A percentile compares a stretch with the other conserved stretches of the same genome.
These are phyloP conservation scores for Linnemannia exigua DNA, from an alignment of 192 early-diverging fungal species.

Conservation along the genomic window DNA sequence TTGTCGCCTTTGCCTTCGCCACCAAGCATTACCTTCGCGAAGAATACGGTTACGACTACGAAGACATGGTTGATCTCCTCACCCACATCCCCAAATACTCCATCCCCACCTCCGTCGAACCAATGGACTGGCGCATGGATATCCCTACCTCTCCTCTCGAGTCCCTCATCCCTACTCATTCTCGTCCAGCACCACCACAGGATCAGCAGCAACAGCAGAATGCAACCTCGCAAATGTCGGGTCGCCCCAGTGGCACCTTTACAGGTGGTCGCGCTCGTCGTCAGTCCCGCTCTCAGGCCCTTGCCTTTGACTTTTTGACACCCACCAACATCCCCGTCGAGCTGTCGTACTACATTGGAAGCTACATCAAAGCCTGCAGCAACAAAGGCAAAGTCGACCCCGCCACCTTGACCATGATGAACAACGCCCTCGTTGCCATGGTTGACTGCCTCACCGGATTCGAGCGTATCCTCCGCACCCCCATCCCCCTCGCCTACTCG, in stretches of 20 bases:
- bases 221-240: not conserved
- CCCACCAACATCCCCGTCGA: constrained; percentile 66
- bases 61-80: constrained; percentile 76
- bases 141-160: constrained; percentile 4
- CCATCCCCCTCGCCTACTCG: constrained; percentile 88
- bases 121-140: constrained; percentile 26
- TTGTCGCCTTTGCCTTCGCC: constrained; percentile 80
- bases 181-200: not conserved
- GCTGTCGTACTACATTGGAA: constrained; percentile 70
- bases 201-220: no score
- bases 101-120: constrained; percentile 17
- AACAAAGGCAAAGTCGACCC: constrained; percentile 58
- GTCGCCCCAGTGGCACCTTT: not conserved
- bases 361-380: constrained; percentile 57
- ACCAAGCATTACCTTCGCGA: constrained; percentile 87
- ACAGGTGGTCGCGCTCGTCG: constrained; percentile 17
- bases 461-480: constrained; percentile 86
- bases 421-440: constrained; percentile 62
- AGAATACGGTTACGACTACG: constrained; percentile 73
- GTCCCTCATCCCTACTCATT: not conserved
- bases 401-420: constrained; percentile 58
- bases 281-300: constrained; percentile 7
- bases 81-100: constrained; percentile 60
- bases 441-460: constrained; percentile 71
- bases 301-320: constrained; percentile 30